Conservation (phyloP, 169 alveolate genomes). For the Babesia divergens region DNA sequence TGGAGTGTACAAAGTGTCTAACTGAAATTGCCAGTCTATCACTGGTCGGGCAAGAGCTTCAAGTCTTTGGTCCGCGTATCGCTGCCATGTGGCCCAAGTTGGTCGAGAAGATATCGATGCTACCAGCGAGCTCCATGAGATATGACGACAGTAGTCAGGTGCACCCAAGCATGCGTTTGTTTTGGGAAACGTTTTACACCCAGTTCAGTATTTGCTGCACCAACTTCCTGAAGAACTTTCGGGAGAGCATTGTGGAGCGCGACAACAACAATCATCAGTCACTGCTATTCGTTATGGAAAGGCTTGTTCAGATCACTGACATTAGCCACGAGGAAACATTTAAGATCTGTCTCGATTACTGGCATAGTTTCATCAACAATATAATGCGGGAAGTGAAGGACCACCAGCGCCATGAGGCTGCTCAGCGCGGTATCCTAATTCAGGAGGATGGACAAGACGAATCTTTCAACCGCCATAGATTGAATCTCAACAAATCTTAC, state of each 20-base stretch:
- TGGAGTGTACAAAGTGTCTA: slow-evolving; percentile 88
- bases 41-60: slow-evolving; percentile 69
- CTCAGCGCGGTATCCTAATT: slow-evolving; percentile 54
- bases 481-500: slow-evolving; percentile 30
- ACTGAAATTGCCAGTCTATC: slow-evolving; percentile 88
- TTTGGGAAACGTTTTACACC: slow-evolving; percentile 85
- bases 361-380: slow-evolving; percentile 90
- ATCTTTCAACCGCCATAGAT: slow-evolving; percentile 2
- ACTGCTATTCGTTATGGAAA: slow-evolving; percentile 64
- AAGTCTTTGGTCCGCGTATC: slow-evolving; percentile 66
- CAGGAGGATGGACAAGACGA: slow-evolving; percentile 26
- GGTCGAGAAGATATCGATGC: slow-evolving; percentile 71
- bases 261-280: slow-evolving; percentile 57
- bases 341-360: slow-evolving; percentile 94
- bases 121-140: slow-evolving; percentile 75
- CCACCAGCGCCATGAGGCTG: slow-evolving; percentile 67
- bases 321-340: slow-evolving; percentile 93
- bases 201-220: slow-evolving; percentile 80
- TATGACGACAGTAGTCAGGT: slow-evolving; percentile 79
- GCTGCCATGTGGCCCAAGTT: slow-evolving; percentile 78
- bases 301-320: slow-evolving; percentile 67
- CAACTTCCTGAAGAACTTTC: slow-evolving; percentile 74
- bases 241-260: slow-evolving; percentile 68
- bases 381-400: slow-evolving; percentile 78
- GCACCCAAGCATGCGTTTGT: slow-evolving; percentile 73